Evolutionary conservation across 768 basidiomycete species (phyloP).

Genomic region (Termitomyces sp.): DNA sequence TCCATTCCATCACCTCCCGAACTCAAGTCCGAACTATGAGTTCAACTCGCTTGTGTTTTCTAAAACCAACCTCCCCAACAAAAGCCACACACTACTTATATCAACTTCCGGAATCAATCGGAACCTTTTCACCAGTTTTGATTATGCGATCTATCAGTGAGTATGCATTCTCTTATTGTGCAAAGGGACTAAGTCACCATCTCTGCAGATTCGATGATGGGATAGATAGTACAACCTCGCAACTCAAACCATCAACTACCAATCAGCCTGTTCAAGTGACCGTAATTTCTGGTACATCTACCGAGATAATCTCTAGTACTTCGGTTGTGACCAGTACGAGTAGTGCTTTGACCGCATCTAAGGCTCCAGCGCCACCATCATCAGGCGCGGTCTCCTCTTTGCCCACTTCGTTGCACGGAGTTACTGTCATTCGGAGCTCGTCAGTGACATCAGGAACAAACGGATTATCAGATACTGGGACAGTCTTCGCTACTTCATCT

Average conservation of each 20-base stretch:
- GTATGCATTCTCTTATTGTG: conserved; percentile 15
- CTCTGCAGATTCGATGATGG: neutral
- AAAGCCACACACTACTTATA: conserved; percentile 24
- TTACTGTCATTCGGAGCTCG: too few species aligned
- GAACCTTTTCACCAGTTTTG: conserved; percentile 31
- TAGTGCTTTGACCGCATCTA: neutral
- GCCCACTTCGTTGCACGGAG: neutral
- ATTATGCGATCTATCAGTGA: conserved; percentile 38
- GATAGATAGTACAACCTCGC: neutral
- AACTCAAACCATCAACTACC: neutral
- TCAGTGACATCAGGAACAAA: neutral
- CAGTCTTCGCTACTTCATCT: neutral
- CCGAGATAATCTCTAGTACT: neutral
- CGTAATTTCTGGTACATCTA: neutral
- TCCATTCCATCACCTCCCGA: conserved; percentile 22
- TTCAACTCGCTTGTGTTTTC: conserved; percentile 28
- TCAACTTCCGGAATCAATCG: conserved; percentile 23
- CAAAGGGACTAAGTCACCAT: neutral
- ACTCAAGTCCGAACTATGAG: conserved; percentile 15
- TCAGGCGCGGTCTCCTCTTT: neutral
- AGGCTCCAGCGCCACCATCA: neutral
- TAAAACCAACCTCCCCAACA: conserved; percentile 20
- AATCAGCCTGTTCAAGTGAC: neutral
- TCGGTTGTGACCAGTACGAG: neutral
- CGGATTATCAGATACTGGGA: neutral